Conservation (phyloP, 1,139 yeast species). For the Scheffersomyces titani region DNA sequence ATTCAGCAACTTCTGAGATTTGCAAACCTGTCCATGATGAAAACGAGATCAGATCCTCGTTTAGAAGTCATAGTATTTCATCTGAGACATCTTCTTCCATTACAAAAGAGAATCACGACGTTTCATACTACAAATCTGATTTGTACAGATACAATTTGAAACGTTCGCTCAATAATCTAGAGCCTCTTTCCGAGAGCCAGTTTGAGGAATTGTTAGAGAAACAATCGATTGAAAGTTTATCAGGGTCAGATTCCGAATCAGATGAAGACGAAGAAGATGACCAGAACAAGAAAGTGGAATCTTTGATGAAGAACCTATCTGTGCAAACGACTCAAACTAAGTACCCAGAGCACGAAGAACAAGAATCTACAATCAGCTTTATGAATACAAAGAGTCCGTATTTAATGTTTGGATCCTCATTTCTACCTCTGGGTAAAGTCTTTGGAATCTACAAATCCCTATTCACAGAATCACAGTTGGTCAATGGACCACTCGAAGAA, state of each 20-base stretch:
- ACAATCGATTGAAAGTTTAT: slow-evolving; percentile 56
- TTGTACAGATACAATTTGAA: slow-evolving; percentile 62
- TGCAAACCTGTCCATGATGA: slow-evolving; percentile 12
- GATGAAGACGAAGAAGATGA: slow-evolving; percentile 17
- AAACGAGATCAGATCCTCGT: neutral
- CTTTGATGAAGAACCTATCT: slow-evolving; percentile 35
- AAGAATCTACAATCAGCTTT: slow-evolving; percentile 46
- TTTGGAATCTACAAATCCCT: slow-evolving; percentile 72
- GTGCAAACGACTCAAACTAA: slow-evolving; percentile 10
- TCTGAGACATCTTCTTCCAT: neutral
- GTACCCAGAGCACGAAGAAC: slow-evolving; percentile 15
- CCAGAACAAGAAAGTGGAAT: slow-evolving; percentile 25
- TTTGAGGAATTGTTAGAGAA: slow-evolving; percentile 58
- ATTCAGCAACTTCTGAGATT: slow-evolving; percentile 39
- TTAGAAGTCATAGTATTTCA: neutral
- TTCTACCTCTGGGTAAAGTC: slow-evolving; percentile 47
- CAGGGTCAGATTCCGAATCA: slow-evolving; percentile 53
- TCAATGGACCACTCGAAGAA: slow-evolving; percentile 42
- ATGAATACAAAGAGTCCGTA: slow-evolving; percentile 67
- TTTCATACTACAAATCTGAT: slow-evolving; percentile 54
- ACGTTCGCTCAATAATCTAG: slow-evolving; percentile 47
- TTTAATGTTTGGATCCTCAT: slow-evolving; percentile 52
- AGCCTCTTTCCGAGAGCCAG: slow-evolving; percentile 55
- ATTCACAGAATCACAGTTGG: slow-evolving; percentile 40
- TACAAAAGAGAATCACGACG: slow-evolving; percentile 4